Base-by-base conservation (phyloP, 176 grass and related monocot species). In the Oropetium thomaeum region DNA sequence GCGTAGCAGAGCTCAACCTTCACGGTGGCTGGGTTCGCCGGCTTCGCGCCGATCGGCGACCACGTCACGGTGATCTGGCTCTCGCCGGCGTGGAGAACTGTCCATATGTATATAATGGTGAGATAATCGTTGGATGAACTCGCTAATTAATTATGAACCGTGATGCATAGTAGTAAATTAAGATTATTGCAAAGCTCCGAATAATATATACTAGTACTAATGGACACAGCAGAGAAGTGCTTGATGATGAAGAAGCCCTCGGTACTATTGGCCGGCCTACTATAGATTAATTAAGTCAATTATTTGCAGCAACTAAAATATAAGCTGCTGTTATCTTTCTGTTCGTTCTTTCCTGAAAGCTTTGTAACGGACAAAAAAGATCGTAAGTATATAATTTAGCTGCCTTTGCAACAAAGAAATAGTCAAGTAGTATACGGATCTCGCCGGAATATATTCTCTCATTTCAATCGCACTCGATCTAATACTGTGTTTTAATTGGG, bases 1-100 rank as follows among this genome's bases (percentile, higher is more conserved):
- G 84, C 91, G 44, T 94, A 98, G 89, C 95, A 98, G 7, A 98
- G 84, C 10, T 39, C 78, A 39, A 94, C 71, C 84, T 90, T 90
- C 16, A 98, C 76, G n/a, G 39, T 65, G 0, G 5, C 57, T 2
- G 20, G 5, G 65, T 75, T 52, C 38, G 71, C 86, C 1, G 76
- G 63, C 38, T 52, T 32, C 6, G 41, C 85, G 11, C 16, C 8
- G 68, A 86, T 89, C 47, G 87, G 49, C n/a, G n/a, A n/a, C n/a
- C n/a, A n/a, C 3, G 77, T 84, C 73, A 97, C 80, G 3, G 74
- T 93, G 58, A 97, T 35, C 33, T 22, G 77, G 80, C 81, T 83
- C 34, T 77, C 67, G 63, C 94, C 94, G 35, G 81, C 86, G 14
- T 94, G 42, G 55, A 98, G 26, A 57, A 86, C 95, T 97, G 59